Conservation (phyloP, 2,329 filamentous ascomycete genomes). For the Hypoxylon sp. region DNA sequence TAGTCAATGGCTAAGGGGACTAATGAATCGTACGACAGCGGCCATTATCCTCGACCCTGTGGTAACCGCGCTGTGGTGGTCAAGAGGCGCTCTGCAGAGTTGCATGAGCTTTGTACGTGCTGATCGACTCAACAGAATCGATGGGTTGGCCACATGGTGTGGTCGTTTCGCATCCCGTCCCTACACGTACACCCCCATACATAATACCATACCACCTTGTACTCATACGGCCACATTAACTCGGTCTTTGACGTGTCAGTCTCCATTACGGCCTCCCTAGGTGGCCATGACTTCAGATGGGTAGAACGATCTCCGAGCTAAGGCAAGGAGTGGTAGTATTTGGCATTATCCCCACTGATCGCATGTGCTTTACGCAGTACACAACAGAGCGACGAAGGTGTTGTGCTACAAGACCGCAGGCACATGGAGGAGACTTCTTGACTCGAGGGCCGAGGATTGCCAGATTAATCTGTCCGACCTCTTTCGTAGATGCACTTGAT, state of each 20-base stretch:
- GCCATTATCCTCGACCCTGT: constrained; percentile 33
- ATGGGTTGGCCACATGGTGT: constrained; percentile 48
- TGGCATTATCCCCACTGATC: constrained; percentile 46
- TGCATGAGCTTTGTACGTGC: constrained; percentile 46
- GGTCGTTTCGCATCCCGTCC: constrained; percentile 43
- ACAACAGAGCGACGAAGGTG: constrained; percentile 49
- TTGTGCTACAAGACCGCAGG: constrained; percentile 47
- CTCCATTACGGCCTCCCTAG: constrained; percentile 50
- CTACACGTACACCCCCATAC: constrained; percentile 45
- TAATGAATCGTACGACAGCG: constrained; percentile 43
- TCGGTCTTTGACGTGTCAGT: constrained; percentile 54
- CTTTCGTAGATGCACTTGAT: constrained; percentile 30
- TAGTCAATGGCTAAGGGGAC: constrained; percentile 44
- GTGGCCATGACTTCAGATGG: constrained; percentile 51
- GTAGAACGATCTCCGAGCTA: constrained; percentile 50
- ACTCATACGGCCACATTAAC: constrained; percentile 48
- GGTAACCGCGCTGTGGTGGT: constrained; percentile 39
- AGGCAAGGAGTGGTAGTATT: constrained; percentile 47
- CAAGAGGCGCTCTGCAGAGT: constrained; percentile 42
- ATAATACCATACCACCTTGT: constrained; percentile 36
- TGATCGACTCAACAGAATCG: constrained; percentile 46
- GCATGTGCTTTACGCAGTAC: constrained; percentile 49
- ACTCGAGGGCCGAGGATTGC: constrained; percentile 37
- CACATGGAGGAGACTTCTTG: constrained; percentile 41
- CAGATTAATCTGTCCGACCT: constrained; percentile 27